Evolutionary conservation across 192 early-diverging fungal species (phyloP).

Genomic region (Coemansia sp.): DNA sequence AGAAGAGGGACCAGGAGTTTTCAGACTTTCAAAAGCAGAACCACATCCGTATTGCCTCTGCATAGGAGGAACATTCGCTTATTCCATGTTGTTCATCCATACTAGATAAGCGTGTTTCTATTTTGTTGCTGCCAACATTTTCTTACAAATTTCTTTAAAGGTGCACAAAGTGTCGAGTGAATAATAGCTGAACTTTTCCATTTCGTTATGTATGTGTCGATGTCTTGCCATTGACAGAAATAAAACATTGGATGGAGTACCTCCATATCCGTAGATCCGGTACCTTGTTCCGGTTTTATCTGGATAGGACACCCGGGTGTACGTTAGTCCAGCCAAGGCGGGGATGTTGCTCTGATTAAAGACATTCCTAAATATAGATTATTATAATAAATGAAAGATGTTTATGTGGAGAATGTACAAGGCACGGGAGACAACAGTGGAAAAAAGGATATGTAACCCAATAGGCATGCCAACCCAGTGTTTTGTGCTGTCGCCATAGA

Average conservation of each 20-base stretch:
- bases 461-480: too few species aligned
- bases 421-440: too few species aligned
- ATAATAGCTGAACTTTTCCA: background rate
- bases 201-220: background rate
- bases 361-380: background rate
- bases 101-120: background rate
- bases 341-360: background rate
- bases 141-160: background rate
- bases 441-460: too few species aligned
- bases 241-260: background rate
- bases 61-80: background rate
- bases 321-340: background rate
- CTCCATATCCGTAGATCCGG: background rate
- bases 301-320: background rate
- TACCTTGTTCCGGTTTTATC: background rate
- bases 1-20: slow-evolving; percentile 88
- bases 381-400: too few species aligned
- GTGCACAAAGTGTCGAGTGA: too few species aligned
- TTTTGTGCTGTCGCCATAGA: too few species aligned
- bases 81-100: too few species aligned
- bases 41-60: slow-evolving; percentile 70
- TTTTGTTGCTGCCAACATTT: background rate
- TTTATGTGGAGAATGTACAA: too few species aligned
- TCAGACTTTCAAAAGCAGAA: slow-evolving; percentile 86
- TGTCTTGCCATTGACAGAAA: background rate